Evolutionary conservation across 345 rosid genomes (phyloP).

Genomic region (Citrus australasica): DNA sequence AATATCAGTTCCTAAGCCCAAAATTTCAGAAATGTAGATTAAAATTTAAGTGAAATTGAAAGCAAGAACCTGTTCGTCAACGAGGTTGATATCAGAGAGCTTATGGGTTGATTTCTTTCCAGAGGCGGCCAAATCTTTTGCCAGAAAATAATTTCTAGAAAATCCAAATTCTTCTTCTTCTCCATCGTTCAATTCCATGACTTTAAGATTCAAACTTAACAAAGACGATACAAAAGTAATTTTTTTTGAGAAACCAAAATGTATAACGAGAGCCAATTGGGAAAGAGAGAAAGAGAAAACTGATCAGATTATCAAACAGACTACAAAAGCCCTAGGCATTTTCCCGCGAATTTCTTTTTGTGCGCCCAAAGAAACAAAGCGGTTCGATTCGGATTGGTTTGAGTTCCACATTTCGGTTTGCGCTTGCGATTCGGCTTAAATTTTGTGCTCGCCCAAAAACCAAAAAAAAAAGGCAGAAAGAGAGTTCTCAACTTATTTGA

Average conservation of each 20-base stretch:
- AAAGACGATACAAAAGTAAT: background rate
- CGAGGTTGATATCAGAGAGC: slow-evolving; percentile 64
- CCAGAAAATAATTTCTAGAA: slow-evolving; percentile 86
- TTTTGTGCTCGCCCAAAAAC: too few relatives aligned
- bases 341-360: background rate
- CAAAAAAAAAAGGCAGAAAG: too few relatives aligned
- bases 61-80: slow-evolving; percentile 70
- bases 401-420: background rate
- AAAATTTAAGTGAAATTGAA: background rate
- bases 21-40: background rate
- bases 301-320: background rate
- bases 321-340: background rate
- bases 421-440: too few relatives aligned
- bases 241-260: background rate
- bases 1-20: background rate
- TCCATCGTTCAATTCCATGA: slow-evolving; percentile 42
- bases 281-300: background rate
- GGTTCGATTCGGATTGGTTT: background rate
- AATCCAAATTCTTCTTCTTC: slow-evolving; percentile 82
- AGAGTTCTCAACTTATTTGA: too few relatives aligned
- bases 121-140: slow-evolving; percentile 66
- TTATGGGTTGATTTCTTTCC: slow-evolving; percentile 59
- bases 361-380: background rate
- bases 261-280: background rate
- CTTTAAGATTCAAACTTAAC: background rate